phyloP scores from a whole-genome alignment of 495 filamentous ascomycete species.

The Melanomma pulvis-pyrius region DNA sequence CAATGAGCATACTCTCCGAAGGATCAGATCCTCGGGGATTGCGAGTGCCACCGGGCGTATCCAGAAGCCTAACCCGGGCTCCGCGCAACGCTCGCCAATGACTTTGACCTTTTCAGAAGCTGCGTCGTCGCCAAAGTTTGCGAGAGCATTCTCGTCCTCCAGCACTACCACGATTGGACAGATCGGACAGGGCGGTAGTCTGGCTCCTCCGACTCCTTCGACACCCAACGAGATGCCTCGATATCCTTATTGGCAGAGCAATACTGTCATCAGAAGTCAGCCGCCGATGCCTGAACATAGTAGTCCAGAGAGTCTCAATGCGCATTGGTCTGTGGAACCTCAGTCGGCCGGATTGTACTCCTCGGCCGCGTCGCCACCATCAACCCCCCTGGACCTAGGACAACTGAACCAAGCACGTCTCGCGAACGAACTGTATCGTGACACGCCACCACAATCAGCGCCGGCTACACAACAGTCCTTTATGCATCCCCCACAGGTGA shows the following conservation, averaged over 20 bases:
- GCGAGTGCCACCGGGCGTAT: slow-evolving; percentile 42
- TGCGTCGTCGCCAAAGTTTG: slow-evolving; percentile 44
- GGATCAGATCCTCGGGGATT: slow-evolving; percentile 45
- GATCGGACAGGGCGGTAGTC: slow-evolving; percentile 31
- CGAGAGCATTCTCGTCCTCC: slow-evolving; percentile 24
- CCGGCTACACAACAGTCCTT: slow-evolving; percentile 48
- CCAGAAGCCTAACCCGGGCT: slow-evolving; percentile 41
- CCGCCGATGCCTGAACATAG: slow-evolving; percentile 36
- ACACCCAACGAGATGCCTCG: slow-evolving; percentile 42
- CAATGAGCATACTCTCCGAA: slow-evolving; percentile 42
- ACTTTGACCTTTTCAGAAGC: slow-evolving; percentile 44
- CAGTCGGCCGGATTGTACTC: slow-evolving; percentile 24
- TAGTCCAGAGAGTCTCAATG: slow-evolving; percentile 31
- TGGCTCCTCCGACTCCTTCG: slow-evolving; percentile 48
- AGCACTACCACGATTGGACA: slow-evolving; percentile 14
- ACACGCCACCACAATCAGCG: slow-evolving; percentile 49
- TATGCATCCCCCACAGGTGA: slow-evolving; percentile 34
- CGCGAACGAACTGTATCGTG: slow-evolving; percentile 35
- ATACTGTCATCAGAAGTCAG: slow-evolving; percentile 30
- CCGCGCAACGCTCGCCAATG: slow-evolving; percentile 49
- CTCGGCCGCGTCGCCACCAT: slow-evolving; percentile 44
- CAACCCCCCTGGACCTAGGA: slow-evolving; percentile 42
- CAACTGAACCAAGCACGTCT: slow-evolving; percentile 36
- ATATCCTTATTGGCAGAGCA: slow-evolving; percentile 39
- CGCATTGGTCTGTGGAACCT: slow-evolving; percentile 29